Evolutionary conservation across 768 basidiomycete genomes (phyloP), one percentile per base, ranked within the genome.

Genomic region (Crucibulum laeve): DNA sequence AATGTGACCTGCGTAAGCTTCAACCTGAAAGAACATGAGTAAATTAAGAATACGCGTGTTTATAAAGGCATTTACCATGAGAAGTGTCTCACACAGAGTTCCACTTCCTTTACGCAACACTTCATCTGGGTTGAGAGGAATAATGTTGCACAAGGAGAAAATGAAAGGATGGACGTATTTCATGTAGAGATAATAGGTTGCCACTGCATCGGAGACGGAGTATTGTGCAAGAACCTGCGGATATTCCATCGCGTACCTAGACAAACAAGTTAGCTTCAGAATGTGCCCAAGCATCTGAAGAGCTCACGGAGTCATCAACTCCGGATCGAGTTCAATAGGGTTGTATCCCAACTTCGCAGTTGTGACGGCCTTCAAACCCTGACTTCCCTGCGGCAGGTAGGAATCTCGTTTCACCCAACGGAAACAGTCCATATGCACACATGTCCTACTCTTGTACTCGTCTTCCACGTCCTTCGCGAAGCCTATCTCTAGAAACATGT

Each of bases 151-250:
- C 26, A 99, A 68, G 6, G 96, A 98, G 70, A 99, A 99, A 49
- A 99, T 91, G 76, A 99, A 99, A 0, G 96, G 96, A 58, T 98
- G 94, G 7, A 99, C 94, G 55, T 99, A 99, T 93, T 98, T 99
- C 96, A 98, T 99, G 68, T 99, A 98, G 25, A 99, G 77, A 63
- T 98, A 98, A 62, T 99, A 98, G 1, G 96, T 99, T n/a, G 96
- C 95, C 7, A 98, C 96, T 0, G 96, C 96, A 75, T 99, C 96
- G 62, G 96, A 99, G 21, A 99, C 96, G 53, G 96, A 98, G 65
- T 99, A 99, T 57, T 94, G 91, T 0, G 96, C 95, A 14, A 99
- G 80, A 1, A 82, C 64, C 58, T 98, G 94, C 0, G 96, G 96
- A 53, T 94, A 91, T 57, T 98, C 96, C 61, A 91, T 73, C 0